These are phyloP conservation scores for Moniliella sp. DNA, from an alignment of 1,284 basidiomycete genomes.

Conservation along the genomic window DNA sequence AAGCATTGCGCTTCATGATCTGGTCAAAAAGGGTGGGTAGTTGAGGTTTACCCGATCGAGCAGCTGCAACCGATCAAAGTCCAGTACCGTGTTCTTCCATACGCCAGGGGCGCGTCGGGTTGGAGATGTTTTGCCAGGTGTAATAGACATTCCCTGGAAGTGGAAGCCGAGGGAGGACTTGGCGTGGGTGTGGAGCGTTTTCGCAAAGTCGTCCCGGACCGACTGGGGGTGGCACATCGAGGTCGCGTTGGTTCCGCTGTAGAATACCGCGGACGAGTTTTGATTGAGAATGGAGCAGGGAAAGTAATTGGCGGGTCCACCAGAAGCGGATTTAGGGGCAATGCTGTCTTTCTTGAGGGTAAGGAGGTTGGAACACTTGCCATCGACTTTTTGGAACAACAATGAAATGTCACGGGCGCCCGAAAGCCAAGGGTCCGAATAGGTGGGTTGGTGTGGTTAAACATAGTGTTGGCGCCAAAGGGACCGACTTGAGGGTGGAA, in stretches of 20 bases:
- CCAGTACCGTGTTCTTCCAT: conserved; percentile 72
- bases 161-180: conserved; percentile 2
- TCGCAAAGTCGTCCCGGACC: conserved; percentile 9
- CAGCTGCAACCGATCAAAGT: conserved; percentile 63
- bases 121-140: conserved; percentile 63
- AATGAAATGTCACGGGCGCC: conserved; percentile 73
- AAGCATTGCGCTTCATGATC: conserved; percentile 44
- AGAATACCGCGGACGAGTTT: conserved; percentile 40
- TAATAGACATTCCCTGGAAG: conserved; percentile 70
- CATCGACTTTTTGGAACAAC: conserved; percentile 75
- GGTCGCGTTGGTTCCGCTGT: conserved; percentile 4
- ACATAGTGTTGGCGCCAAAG: conserved; percentile 40
- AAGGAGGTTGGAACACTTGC: conserved; percentile 57
- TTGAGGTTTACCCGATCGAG: conserved; percentile 42
- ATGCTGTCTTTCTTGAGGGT: conserved; percentile 40
- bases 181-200: too few species aligned
- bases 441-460: conserved; percentile 58
- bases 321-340: conserved; percentile 35
- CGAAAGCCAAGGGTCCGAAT: conserved; percentile 52
- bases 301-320: conserved; percentile 54
- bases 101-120: conserved; percentile 57
- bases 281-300: conserved; percentile 75
- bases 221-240: conserved; percentile 13
- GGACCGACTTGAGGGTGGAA: conserved; percentile 16
- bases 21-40: conserved; percentile 54